Evolutionary conservation across 495 filamentous ascomycete species (phyloP).

Genomic region (Aspergillus cristatus): DNA sequence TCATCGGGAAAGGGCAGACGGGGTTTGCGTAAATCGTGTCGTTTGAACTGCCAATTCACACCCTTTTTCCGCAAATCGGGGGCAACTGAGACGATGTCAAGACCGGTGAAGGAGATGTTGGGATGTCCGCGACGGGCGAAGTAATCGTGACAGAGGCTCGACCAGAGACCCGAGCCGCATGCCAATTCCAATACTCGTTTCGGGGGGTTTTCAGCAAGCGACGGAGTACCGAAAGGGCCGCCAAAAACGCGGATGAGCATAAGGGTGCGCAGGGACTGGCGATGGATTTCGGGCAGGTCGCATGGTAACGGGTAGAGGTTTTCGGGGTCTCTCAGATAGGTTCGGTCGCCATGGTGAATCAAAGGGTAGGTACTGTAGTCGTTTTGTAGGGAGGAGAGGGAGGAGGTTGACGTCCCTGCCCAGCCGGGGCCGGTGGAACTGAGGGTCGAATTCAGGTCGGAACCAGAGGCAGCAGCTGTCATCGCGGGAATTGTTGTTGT

Average conservation of each 20-base stretch:
- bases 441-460: conserved; percentile 31
- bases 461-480: conserved; percentile 23
- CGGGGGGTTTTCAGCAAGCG: conserved; percentile 55
- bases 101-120: conserved; percentile 64
- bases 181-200: conserved; percentile 75
- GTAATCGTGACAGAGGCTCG: conserved; percentile 71
- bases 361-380: conserved; percentile 52
- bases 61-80: conserved; percentile 63
- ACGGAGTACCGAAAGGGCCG: conserved; percentile 64
- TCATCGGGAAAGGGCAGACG: conserved; percentile 74
- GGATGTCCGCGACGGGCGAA: conserved; percentile 53
- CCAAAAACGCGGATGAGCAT: conserved; percentile 75
- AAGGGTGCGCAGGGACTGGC: conserved; percentile 76
- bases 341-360: conserved; percentile 63
- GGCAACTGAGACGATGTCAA: conserved; percentile 73
- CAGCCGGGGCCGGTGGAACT: conserved; percentile 23
- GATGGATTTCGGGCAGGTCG: conserved; percentile 78
- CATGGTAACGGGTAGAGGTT: conserved; percentile 76
- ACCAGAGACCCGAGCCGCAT: conserved; percentile 88
- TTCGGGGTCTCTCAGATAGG: conserved; percentile 68
- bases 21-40: conserved; percentile 68
- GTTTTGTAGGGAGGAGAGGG: conserved; percentile 22
- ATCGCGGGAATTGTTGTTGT: conserved; percentile 17
- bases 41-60: conserved; percentile 80
- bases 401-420: conserved; percentile 31